phyloP scores from a whole-genome alignment of 345 rosid genomes.

The Eucalyptus viminalis region DNA sequence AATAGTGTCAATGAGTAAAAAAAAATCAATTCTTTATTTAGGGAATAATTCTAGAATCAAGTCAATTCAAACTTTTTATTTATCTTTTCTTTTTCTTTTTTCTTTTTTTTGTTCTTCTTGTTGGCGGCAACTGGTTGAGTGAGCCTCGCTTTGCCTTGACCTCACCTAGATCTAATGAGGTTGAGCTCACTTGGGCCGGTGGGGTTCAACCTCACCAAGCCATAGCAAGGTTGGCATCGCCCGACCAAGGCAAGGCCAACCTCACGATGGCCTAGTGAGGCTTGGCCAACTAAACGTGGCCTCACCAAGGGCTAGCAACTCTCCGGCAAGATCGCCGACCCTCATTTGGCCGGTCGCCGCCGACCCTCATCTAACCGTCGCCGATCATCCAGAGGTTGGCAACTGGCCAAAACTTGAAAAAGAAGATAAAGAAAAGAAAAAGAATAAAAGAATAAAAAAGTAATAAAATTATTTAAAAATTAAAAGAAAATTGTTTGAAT shows the following conservation, averaged over 20 bases:
- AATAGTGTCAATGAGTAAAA: too few relatives aligned
- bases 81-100: too few relatives aligned
- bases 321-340: accelerated
- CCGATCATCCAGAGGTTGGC: accelerated
- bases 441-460: accelerated
- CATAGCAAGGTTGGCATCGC: accelerated
- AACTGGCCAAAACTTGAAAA: accelerated
- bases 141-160: accelerated
- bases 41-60: accelerated
- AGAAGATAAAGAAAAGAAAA: too few relatives aligned
- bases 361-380: too few relatives aligned
- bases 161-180: too few relatives aligned
- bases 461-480: too few relatives aligned
- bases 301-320: too few relatives aligned
- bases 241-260: accelerated
- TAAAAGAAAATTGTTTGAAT: too few relatives aligned
- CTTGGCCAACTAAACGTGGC: accelerated
- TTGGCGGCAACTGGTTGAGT: accelerated
- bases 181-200: accelerated
- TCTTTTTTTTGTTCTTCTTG: too few relatives aligned
- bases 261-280: too few relatives aligned
- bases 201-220: too few relatives aligned
- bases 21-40: accelerated
- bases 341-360: accelerated
- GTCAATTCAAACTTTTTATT: too few relatives aligned